Evolutionary conservation across 805 yeast genomes (phyloP).

Genomic region (Isabelozyma pseudorhagii): DNA sequence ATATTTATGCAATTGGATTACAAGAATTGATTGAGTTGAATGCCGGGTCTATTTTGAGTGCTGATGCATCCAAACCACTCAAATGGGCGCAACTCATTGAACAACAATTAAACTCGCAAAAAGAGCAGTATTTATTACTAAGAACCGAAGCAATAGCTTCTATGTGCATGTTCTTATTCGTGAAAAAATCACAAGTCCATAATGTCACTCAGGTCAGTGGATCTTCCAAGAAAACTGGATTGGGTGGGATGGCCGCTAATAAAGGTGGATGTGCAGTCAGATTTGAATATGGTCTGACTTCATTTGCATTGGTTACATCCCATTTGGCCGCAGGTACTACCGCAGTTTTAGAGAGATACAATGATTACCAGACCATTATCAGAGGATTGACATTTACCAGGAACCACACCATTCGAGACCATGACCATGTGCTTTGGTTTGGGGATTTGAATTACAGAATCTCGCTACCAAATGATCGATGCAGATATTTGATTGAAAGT

Average conservation of each 20-base stretch:
- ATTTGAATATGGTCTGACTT: conserved; percentile 74
- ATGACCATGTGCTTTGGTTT: conserved; percentile 81
- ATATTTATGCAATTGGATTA: conserved; percentile 82
- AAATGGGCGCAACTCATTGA: conserved; percentile 76
- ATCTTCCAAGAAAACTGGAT: conserved; percentile 90
- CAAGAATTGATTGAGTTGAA: conserved; percentile 88
- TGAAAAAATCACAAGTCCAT: conserved; percentile 30
- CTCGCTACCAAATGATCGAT: conserved; percentile 65
- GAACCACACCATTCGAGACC: conserved; percentile 67
- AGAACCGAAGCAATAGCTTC: conserved; percentile 78
- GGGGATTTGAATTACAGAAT: conserved; percentile 94
- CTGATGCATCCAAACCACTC: conserved; percentile 72
- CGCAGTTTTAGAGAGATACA: conserved; percentile 80
- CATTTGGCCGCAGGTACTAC: conserved; percentile 92
- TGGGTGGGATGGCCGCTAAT: conserved; percentile 96
- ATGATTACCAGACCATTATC: conserved; percentile 73
- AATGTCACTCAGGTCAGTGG: conserved; percentile 83
- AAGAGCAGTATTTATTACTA: conserved; percentile 52
- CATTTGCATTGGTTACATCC: conserved; percentile 81
- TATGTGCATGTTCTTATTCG: conserved; percentile 61
- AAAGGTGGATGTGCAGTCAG: conserved; percentile 96
- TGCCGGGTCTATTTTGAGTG: conserved; percentile 84
- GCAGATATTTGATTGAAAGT: conserved; percentile 47
- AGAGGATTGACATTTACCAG: conserved; percentile 78
- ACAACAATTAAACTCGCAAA: conserved; percentile 52